Conservation (phyloP, 768 basidiomycete species). For the Boletus eberwhitei region DNA sequence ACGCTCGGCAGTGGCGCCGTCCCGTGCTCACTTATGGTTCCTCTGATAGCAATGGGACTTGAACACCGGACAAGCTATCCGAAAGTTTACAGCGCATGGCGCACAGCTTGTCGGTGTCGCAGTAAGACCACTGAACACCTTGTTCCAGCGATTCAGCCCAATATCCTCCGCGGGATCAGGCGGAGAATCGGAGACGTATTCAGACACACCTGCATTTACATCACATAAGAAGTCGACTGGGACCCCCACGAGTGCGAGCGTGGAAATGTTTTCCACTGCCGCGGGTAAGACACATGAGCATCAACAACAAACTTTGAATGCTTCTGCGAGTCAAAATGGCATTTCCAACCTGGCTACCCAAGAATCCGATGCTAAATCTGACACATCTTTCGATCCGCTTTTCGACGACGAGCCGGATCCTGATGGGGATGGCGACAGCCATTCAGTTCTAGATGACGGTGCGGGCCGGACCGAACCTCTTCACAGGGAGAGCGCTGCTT, state of each 20-base stretch:
- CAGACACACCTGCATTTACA: constrained; percentile 8
- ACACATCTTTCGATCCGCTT: constrained; percentile 81
- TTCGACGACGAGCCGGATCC: constrained; percentile 84
- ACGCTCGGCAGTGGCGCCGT: not conserved
- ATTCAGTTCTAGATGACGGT: constrained; percentile 13
- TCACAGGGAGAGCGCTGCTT: constrained; percentile 12
- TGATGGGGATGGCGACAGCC: constrained; percentile 41
- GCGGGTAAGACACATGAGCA: constrained; percentile 19
- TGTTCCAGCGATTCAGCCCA: constrained; percentile 31
- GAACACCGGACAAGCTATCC: constrained; percentile 77
- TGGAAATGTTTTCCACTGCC: constrained; percentile 19
- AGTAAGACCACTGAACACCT: constrained; percentile 59
- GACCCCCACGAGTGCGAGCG: constrained; percentile 18
- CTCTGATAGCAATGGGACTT: constrained; percentile 90
- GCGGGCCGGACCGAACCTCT: constrained; percentile 15
- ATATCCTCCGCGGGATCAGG: constrained; percentile 23
- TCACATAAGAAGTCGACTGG: constrained; percentile 12
- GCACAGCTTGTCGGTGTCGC: constrained; percentile 82
- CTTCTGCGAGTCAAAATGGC: constrained; percentile 23
- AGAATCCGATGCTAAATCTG: constrained; percentile 66
- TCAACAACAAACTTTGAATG: constrained; percentile 12
- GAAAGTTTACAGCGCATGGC: constrained; percentile 77
- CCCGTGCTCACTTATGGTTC: constrained; percentile 4
- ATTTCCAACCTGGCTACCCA: constrained; percentile 24
- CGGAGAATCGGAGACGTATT: constrained; percentile 18